Evolutionary conservation across 257 asterid genomes (phyloP).

Genomic region (Paraleonurus japonicus): DNA sequence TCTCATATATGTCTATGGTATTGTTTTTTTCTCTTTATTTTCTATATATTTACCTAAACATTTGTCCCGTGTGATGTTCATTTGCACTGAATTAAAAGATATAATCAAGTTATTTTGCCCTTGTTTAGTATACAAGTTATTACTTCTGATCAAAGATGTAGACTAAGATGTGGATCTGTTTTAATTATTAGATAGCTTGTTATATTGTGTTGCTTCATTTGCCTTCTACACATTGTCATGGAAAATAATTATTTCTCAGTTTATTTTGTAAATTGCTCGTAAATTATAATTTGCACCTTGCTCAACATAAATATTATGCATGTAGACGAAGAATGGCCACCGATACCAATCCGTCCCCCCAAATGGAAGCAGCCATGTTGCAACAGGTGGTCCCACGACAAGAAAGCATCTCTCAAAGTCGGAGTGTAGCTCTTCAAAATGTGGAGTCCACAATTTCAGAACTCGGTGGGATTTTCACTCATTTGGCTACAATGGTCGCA

Average conservation of each 20-base stretch:
- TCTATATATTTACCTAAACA: background rate
- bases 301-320: conserved; percentile 18
- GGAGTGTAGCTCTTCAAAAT: conserved; percentile 76
- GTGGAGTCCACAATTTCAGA: conserved; percentile 90
- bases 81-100: background rate
- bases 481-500: conserved; percentile 88
- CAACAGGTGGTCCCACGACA: conserved; percentile 76
- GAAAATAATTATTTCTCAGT: conserved; percentile 6
- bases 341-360: conserved; percentile 46
- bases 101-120: background rate
- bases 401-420: conserved; percentile 59
- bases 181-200: conserved; percentile 4
- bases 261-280: background rate
- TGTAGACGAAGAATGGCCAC: conserved; percentile 60
- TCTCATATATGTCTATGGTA: background rate
- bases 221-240: conserved; percentile 6
- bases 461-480: conserved; percentile 78
- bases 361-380: conserved; percentile 69
- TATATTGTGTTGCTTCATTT: background rate
- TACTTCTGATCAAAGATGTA: background rate
- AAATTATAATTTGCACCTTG: background rate
- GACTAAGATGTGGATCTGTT: background rate
- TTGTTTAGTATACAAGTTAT: conserved; percentile 6
- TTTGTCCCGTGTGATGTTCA: background rate
- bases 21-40: background rate